Evolutionary conservation across 1,139 yeast genomes (phyloP).

Genomic region (Hemisphaericaspora xylanilytica): DNA sequence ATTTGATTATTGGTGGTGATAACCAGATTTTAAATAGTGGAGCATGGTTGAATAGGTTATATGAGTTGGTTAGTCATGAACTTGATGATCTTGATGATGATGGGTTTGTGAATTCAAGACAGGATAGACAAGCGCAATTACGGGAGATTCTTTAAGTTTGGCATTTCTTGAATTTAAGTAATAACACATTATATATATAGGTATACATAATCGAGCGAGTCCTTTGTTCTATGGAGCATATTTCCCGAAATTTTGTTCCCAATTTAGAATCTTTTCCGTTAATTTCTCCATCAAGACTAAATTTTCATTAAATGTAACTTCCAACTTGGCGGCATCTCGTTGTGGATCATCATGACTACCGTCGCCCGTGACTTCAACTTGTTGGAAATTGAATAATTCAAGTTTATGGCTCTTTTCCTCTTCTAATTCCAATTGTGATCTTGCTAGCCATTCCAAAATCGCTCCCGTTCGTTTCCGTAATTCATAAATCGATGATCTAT

Average conservation of each 20-base stretch:
- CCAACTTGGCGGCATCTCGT: slow-evolving; percentile 35
- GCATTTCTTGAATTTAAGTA: no score
- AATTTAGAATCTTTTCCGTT: slow-evolving; percentile 62
- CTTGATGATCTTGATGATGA: slow-evolving; percentile 13
- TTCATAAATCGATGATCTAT: slow-evolving; percentile 70
- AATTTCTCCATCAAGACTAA: slow-evolving; percentile 64
- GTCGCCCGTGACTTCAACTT: slow-evolving; percentile 2
- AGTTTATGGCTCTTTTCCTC: slow-evolving; percentile 62
- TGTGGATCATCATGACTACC: not conserved
- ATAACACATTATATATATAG: not conserved
- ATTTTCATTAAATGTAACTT: slow-evolving; percentile 54
- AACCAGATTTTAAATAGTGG: slow-evolving; percentile 53
- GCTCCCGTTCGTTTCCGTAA: slow-evolving; percentile 87
- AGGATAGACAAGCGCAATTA: slow-evolving; percentile 21
- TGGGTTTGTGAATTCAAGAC: not conserved
- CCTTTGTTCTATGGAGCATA: slow-evolving; percentile 39
- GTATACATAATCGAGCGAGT: no score
- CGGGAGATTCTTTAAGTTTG: slow-evolving; percentile 25
- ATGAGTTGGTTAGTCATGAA: slow-evolving; percentile 23
- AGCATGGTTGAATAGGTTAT: slow-evolving; percentile 41
- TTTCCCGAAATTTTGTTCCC: slow-evolving; percentile 76
- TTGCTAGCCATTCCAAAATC: slow-evolving; percentile 82
- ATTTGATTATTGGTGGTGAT: slow-evolving; percentile 74
- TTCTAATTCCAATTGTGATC: slow-evolving; percentile 78
- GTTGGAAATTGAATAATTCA: slow-evolving; percentile 39